phyloP scores from a whole-genome alignment of 1,139 yeast species.

The Saccharomyces hybrid region DNA sequence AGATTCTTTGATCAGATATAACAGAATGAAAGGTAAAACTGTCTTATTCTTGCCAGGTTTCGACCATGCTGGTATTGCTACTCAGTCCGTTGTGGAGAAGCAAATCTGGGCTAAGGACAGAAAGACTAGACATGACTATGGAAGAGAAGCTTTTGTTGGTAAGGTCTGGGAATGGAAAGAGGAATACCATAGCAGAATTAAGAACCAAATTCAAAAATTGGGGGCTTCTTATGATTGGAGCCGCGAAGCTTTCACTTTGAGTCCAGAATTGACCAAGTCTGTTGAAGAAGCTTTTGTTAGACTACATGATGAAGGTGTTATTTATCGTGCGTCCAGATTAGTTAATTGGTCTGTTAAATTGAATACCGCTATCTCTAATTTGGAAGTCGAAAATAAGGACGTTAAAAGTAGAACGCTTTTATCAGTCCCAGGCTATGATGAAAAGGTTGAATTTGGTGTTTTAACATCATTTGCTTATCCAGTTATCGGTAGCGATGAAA shows the following conservation, averaged over 20 bases:
- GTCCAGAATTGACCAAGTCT: conserved; percentile 67
- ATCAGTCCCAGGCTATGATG: conserved; percentile 83
- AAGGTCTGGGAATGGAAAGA: conserved; percentile 99
- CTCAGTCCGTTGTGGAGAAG: conserved; percentile 97
- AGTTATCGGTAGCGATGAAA: conserved; percentile 83
- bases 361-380: conserved; percentile 90
- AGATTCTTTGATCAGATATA: conserved; percentile 84
- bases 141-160: conserved; percentile 80
- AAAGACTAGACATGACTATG: conserved; percentile 89
- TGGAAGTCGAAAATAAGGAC: conserved; percentile 92
- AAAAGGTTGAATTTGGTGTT: conserved; percentile 91
- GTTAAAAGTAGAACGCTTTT: conserved; percentile 73
- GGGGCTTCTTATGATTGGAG: conserved; percentile 98
- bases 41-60: conserved; percentile 92
- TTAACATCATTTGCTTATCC: conserved; percentile 89
- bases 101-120: conserved; percentile 83
- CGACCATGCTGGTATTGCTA: conserved; percentile 98
- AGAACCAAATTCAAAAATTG: conserved; percentile 70
- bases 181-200: conserved; percentile 79
- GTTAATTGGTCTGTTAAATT: conserved; percentile 95
- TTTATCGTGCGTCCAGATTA: conserved; percentile 87
- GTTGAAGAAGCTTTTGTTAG: conserved; percentile 89
- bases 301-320: conserved; percentile 88
- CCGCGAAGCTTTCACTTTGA: conserved; percentile 88
- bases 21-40: conserved; percentile 96